phyloP scores from a whole-genome alignment of 805 yeast species.

The Metschnikowia matae region DNA sequence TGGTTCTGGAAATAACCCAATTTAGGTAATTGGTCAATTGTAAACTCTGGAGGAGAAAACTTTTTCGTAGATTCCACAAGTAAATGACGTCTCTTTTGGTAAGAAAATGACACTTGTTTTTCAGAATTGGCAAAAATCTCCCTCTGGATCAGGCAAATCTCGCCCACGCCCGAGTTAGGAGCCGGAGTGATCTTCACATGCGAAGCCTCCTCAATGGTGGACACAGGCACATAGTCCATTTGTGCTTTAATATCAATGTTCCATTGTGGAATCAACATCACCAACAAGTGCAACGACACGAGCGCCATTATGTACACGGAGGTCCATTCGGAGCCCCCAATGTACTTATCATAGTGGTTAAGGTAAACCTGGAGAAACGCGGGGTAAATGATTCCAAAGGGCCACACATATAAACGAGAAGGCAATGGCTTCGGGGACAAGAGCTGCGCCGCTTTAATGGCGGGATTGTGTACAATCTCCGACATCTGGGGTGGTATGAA shows the following conservation, averaged over 20 bases:
- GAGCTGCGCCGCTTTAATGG: conserved; percentile 68
- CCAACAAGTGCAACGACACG: conserved; percentile 65
- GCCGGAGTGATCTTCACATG: conserved; percentile 76
- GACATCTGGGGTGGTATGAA: conserved; percentile 23
- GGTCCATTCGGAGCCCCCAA: conserved; percentile 94
- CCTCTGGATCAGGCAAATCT: conserved; percentile 62
- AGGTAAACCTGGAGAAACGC: conserved; percentile 60
- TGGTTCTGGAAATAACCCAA: conserved; percentile 53
- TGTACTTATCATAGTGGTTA: conserved; percentile 70
- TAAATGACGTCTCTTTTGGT: conserved; percentile 89
- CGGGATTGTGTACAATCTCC: conserved; percentile 61
- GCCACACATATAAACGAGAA: conserved; percentile 75
- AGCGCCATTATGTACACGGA: conserved; percentile 78
- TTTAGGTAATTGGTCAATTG: conserved; percentile 57
- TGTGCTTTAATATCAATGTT: conserved; percentile 62
- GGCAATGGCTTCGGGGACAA: conserved; percentile 61
- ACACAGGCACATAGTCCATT: conserved; percentile 62
- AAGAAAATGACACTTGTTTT: conserved; percentile 65
- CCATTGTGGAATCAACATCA: conserved; percentile 95
- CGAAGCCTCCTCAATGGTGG: conserved; percentile 57
- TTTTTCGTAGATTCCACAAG: conserved; percentile 48
- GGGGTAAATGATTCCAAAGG: conserved; percentile 78
- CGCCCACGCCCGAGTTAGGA: conserved; percentile 82
- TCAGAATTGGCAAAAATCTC: conserved; percentile 53
- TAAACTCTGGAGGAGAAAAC: conserved; percentile 81